phyloP scores from a whole-genome alignment of 1,284 basidiomycete species.

The Malassezia caprae region DNA sequence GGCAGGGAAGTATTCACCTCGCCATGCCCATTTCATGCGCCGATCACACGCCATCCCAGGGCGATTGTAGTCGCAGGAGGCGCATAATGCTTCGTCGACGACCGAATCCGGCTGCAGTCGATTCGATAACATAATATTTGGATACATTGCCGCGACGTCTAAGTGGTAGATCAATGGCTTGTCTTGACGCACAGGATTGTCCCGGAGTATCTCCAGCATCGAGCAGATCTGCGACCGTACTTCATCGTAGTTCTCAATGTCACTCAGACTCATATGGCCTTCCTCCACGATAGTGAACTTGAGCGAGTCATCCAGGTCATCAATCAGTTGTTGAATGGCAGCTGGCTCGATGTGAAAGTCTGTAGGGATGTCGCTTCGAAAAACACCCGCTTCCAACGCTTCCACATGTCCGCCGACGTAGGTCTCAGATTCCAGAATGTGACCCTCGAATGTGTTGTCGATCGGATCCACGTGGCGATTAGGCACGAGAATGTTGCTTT shows the following conservation, averaged over 20 bases:
- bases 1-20: constrained; percentile 96
- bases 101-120: constrained; percentile 96
- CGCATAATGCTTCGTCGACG: constrained; percentile 90
- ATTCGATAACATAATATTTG: constrained; percentile 99
- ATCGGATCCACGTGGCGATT: constrained; percentile 90
- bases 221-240: constrained; percentile 69
- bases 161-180: constrained; percentile 95
- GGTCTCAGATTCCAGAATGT: constrained; percentile 89
- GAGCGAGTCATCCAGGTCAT: constrained; percentile 83
- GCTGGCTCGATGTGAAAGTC: constrained; percentile 88
- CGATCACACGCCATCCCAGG: constrained; percentile 92
- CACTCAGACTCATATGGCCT: constrained; percentile 66
- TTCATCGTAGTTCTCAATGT: constrained; percentile 90
- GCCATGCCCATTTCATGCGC: constrained; percentile 94
- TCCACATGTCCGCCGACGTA: constrained; percentile 99
- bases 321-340: constrained; percentile 82
- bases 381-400: constrained; percentile 94
- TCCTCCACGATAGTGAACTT: constrained; percentile 83
- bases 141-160: constrained; percentile 99
- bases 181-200: constrained; percentile 77
- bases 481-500: constrained; percentile 88
- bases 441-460: constrained; percentile 87
- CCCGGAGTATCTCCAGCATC: constrained; percentile 78
- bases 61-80: constrained; percentile 95
- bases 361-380: constrained; percentile 86